Conservation (phyloP, 139 green algal species). For the Gonium pectorale region DNA sequence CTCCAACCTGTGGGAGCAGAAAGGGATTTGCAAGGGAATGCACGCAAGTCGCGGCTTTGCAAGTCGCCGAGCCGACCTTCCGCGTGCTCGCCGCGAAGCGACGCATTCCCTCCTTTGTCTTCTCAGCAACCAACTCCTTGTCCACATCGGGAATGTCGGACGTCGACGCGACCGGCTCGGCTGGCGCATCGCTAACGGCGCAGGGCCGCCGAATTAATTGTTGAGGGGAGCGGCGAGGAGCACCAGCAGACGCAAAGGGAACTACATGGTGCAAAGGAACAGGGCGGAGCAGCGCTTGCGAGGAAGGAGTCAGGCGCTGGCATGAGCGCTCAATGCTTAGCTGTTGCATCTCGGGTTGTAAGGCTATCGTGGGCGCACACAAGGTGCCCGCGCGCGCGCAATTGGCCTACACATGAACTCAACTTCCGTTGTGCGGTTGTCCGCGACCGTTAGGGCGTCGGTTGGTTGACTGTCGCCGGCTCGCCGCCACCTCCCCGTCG, state of each 20-base stretch:
- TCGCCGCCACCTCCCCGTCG: too few relatives aligned
- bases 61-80: background rate
- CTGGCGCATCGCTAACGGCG: background rate
- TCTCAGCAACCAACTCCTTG: slow-evolving; percentile 19
- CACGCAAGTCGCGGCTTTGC: background rate
- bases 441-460: too few relatives aligned
- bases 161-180: background rate
- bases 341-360: too few relatives aligned
- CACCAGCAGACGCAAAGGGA: background rate
- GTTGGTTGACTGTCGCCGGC: too few relatives aligned
- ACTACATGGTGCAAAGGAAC: background rate
- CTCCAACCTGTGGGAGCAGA: background rate
- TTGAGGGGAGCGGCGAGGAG: background rate
- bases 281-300: background rate
- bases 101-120: slow-evolving; percentile 10
- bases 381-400: too few relatives aligned
- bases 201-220: background rate
- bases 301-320: too few relatives aligned
- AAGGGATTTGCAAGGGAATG: background rate
- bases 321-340: too few relatives aligned
- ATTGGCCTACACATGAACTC: too few relatives aligned
- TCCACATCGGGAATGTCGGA: background rate
- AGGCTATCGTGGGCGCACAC: too few relatives aligned
- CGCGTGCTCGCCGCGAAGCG: background rate
- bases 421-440: too few relatives aligned